Evolutionary conservation across 2,329 filamentous ascomycete genomes (phyloP).

Genomic region (Paecilomyces dactylethromorphus): DNA sequence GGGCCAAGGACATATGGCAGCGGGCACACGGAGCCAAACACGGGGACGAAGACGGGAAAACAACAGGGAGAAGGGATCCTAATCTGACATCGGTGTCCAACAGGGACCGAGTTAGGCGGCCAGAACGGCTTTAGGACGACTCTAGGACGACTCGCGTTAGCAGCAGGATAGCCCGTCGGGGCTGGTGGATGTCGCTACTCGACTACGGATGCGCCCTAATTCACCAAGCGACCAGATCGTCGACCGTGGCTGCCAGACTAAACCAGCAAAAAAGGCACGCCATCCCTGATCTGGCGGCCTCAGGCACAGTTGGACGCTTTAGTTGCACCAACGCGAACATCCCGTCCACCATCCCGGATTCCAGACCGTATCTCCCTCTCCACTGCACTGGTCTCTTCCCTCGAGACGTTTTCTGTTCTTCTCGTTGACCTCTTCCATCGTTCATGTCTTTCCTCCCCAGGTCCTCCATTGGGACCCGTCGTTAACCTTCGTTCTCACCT

Average conservation of each 20-base stretch:
- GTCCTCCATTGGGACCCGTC: slow-evolving; percentile 4
- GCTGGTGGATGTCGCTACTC: too few species aligned
- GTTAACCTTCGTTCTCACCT: slow-evolving; percentile 3
- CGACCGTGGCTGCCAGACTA: not conserved
- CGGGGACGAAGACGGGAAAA: not conserved
- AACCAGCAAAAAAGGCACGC: not conserved
- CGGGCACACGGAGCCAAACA: not conserved
- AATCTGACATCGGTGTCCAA: not conserved
- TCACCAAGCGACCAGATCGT: not conserved
- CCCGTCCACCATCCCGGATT: not conserved
- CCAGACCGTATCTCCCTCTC: not conserved
- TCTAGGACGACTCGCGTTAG: too few species aligned
- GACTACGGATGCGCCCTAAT: not conserved
- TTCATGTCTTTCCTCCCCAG: slow-evolving; percentile 8
- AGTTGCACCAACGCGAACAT: not conserved
- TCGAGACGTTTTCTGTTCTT: not conserved
- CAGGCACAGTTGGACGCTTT: not conserved
- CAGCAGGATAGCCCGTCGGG: too few species aligned
- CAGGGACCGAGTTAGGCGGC: too few species aligned
- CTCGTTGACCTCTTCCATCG: slow-evolving; percentile 3
- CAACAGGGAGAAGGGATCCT: not conserved
- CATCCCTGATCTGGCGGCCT: not conserved
- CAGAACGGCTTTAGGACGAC: too few species aligned
- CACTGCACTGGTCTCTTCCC: not conserved
- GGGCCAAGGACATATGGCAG: too few species aligned